Base-by-base conservation (phyloP, 2,329 filamentous ascomycete species). In the Pleoardoris graminearum region DNA sequence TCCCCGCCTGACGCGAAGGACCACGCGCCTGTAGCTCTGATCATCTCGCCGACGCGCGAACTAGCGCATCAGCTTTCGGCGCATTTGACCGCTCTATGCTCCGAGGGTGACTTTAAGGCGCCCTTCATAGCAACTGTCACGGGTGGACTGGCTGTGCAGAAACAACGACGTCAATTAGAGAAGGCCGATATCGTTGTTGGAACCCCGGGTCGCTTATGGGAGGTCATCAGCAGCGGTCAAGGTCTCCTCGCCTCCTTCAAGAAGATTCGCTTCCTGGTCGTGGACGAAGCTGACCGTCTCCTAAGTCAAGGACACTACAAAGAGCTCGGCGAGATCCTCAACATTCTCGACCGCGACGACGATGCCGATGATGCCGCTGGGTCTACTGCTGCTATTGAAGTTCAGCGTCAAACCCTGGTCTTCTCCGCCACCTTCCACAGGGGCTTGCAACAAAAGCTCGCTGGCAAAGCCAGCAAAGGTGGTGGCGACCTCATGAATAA, bases 401-500 rank as follows among this genome's bases (percentile, higher is more conserved):
- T 78, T 36, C 67, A 82, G 14, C 80, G 93, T 35, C 94, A 99
- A 69, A 97, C 92, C 0, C 82, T 99, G 0, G 91, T 99, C 17
- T 99, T 99, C 73, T 97, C 94, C 0, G 94, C 94, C 0, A 99
- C 94, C 0, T 96, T 99, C 72, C 89, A 96, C 69, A 93, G 92
- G 67, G 87, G 87, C 0, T 77, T 99, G 25, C 93, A 97, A 70
- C 90, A 93, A 63, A 97, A 97, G 72, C 81, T 99, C 11, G 85
- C 89, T 1, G 89, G 90, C 22, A 71, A 71, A 46, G 58, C 53
- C 14, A 95, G 91, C 70, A 85, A 83, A 51, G 83, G 78, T 58
- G 76, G 75, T 30, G 76, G 80, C 55, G 83, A 88, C 59, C 74
- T 91, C 25, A 82, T 89, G 76, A 84, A 81, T 63, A 84, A 90